These are phyloP conservation scores for Penicillium sp. DNA, from an alignment of 2,329 filamentous ascomycete species.

Conservation along the genomic window DNA sequence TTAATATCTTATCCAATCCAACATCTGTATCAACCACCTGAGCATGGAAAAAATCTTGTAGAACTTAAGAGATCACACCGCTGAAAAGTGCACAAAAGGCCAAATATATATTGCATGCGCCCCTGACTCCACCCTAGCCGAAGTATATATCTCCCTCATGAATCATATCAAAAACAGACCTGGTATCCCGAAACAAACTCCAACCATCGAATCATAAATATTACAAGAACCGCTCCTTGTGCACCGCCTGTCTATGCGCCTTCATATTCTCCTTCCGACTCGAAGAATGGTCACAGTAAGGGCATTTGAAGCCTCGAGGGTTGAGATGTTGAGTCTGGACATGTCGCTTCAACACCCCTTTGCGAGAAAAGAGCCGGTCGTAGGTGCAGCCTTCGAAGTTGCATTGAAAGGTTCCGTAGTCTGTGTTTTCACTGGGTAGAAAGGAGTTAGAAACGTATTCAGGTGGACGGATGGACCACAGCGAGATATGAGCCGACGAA, in stretches of 20 bases:
- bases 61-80: no score
- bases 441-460: not conserved
- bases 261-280: conserved; percentile 9
- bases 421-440: not conserved
- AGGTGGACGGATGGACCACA: no score
- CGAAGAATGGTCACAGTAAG: not conserved
- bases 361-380: conserved; percentile 5
- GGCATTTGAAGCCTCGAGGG: conserved; percentile 5
- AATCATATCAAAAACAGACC: not conserved
- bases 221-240: not conserved
- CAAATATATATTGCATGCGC: not conserved
- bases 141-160: conserved; percentile 1
- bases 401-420: not conserved
- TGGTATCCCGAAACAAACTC: not conserved
- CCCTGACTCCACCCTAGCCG: conserved; percentile 2
- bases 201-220: not conserved
- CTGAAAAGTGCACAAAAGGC: not conserved
- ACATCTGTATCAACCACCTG: no score
- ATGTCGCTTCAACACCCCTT: conserved; percentile 8
- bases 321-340: conserved; percentile 5
- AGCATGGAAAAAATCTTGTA: no score
- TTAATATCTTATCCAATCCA: no score
- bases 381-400: conserved; percentile 6
- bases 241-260: conserved; percentile 2
- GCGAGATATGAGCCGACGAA: not conserved